Conservation (phyloP, 129 eudicot genomes). For the Mikania micrantha region DNA sequence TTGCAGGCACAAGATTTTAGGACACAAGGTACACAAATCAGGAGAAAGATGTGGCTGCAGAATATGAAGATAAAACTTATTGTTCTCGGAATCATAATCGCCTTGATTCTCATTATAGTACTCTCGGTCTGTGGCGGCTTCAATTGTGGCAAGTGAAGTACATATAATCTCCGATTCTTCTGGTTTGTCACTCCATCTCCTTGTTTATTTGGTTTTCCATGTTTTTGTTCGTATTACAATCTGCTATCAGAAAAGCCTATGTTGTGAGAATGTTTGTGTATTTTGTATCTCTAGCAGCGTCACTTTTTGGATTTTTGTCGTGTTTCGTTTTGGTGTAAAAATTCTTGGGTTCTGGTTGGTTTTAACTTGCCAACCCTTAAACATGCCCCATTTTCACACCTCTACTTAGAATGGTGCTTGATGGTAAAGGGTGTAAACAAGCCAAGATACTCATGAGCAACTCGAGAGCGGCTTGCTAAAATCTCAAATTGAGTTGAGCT, state of each 20-base stretch:
- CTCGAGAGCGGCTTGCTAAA: too few relatives aligned
- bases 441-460: too few relatives aligned
- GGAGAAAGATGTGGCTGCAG: conserved; percentile 63
- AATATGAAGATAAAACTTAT: conserved; percentile 64
- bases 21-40: conserved; percentile 60
- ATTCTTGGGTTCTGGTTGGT: background rate
- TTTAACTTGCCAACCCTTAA: background rate
- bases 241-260: background rate
- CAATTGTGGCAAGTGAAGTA: conserved; percentile 43
- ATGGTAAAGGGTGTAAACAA: background rate
- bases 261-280: conserved; percentile 10
- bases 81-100: conserved; percentile 43
- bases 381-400: background rate
- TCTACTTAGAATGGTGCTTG: background rate
- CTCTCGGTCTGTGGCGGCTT: conserved; percentile 53
- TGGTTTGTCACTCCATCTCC: background rate
- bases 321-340: too few relatives aligned
- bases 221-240: background rate
- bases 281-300: conserved; percentile 17
- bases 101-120: conserved; percentile 42
- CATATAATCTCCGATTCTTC: background rate
- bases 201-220: background rate
- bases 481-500: too few relatives aligned
- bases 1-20: conserved; percentile 67
- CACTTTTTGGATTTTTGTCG: background rate